Evolutionary conservation across 202 grass and related monocot genomes (phyloP), one percentile per base, ranked within the genome.

Genomic region (Setaria viridis): DNA sequence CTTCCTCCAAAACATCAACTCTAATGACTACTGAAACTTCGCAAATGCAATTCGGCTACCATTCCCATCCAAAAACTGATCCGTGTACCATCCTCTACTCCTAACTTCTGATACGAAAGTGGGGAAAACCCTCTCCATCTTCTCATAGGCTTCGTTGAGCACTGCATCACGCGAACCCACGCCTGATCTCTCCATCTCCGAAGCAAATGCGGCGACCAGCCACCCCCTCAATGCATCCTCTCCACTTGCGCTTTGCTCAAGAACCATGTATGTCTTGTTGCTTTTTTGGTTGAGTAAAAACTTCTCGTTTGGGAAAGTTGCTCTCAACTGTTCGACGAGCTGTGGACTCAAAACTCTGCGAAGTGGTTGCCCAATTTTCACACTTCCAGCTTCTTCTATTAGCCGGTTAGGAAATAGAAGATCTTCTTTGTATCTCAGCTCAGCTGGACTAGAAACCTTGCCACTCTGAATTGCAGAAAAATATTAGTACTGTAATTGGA

Each of bases 61-160:
- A 59, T 91, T 99, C 15, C 94, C 92, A 35, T 99, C 90, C 25
- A 99, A 89, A 91, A 99, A 99, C 67, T 99, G 94, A 62, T 91
- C 94, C 0, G 92, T 97, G 83, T 97, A 87, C 97, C 97, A 99
- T 5, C 97, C 97, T 56, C 85, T 94, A 33, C 50, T 79, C 94
- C 79, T 93, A 21, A 99, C 77, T 42, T 94, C 76, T 34, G 85
- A 90, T 35, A 94, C 53, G 37, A 99, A 99, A 21, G 64, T 8
- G 29, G 94, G 92, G 45, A 97, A 97, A 32, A 94, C 74, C 5
- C 2, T 82, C 79, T 89, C 80, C 92, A 94, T 97, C 74, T 84
- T 99, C 72, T 84, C 77, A 29, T 88, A 91, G 34, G 97, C 94
- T 20, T 87, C 87, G 0, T 32, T 45, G 9, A 97, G 83, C 64